phyloP scores from a whole-genome alignment of 1,284 basidiomycete species.

The Tremellales sp. region DNA sequence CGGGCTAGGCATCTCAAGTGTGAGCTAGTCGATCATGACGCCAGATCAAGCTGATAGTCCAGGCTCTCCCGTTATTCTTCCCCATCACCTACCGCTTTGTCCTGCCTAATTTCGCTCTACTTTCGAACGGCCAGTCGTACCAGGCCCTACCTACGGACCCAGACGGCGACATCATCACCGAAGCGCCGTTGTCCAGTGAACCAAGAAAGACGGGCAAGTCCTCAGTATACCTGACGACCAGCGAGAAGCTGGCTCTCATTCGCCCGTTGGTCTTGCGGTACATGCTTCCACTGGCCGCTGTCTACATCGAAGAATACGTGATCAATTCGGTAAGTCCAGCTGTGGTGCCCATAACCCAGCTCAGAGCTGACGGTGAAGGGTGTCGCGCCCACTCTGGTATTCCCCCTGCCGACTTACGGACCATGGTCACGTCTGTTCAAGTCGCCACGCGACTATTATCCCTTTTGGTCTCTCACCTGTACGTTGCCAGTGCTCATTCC shows the following conservation, averaged over 20 bases:
- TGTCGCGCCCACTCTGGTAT: slow-evolving; percentile 84
- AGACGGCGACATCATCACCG: slow-evolving; percentile 12
- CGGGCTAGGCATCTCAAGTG: slow-evolving; percentile 71
- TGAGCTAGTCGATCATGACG: slow-evolving; percentile 10
- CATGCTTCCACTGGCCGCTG: slow-evolving; percentile 51
- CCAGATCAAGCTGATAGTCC: slow-evolving; percentile 1
- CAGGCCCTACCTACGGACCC: slow-evolving; percentile 26
- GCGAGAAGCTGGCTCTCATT: slow-evolving; percentile 72
- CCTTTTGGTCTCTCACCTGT: slow-evolving; percentile 62
- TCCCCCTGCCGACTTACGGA: slow-evolving; percentile 68
- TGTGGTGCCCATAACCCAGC: neutral
- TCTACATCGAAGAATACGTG: slow-evolving; percentile 78
- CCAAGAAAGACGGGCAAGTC: neutral
- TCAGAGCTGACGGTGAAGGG: slow-evolving; percentile 55
- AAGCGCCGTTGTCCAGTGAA: neutral
- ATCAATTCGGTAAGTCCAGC: slow-evolving; percentile 69
- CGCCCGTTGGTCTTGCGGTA: slow-evolving; percentile 69
- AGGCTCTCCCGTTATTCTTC: slow-evolving; percentile 74
- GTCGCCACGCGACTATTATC: slow-evolving; percentile 88
- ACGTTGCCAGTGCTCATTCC: neutral
- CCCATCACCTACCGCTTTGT: slow-evolving; percentile 70
- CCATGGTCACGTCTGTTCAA: slow-evolving; percentile 74
- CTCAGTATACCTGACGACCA: slow-evolving; percentile 51
- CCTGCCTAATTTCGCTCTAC: slow-evolving; percentile 54
- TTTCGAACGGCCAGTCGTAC: slow-evolving; percentile 15